Percentiles rank a stretch among this genome's conserved stretches.
Conservation (phyloP, 2,329 filamentous ascomycete genomes). For the Hymenoscyphus repandus region DNA sequence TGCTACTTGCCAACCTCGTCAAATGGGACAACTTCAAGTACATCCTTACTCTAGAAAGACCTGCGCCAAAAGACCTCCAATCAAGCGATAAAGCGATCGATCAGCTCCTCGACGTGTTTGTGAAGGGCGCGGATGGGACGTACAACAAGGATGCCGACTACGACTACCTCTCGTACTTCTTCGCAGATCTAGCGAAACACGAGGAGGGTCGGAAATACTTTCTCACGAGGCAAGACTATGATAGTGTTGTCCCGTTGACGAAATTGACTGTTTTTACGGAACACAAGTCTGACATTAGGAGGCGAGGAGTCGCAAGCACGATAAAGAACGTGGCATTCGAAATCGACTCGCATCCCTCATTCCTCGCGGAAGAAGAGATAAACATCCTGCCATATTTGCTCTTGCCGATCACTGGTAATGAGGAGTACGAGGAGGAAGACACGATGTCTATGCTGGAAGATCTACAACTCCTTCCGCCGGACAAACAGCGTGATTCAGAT, state of each 20-base stretch:
- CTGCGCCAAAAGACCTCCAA: conserved; percentile 62
- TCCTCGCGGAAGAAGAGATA: conserved; percentile 67
- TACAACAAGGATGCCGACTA: conserved; percentile 84
- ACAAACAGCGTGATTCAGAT: conserved; percentile 81
- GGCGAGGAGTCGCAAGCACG: conserved; percentile 91
- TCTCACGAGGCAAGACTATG: conserved; percentile 67
- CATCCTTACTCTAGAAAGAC: conserved; percentile 63
- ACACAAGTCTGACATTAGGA: conserved; percentile 73
- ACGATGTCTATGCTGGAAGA: conserved; percentile 82
- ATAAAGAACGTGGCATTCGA: conserved; percentile 95
- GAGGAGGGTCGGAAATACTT: conserved; percentile 71
- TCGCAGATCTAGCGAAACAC: conserved; percentile 87
- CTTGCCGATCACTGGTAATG: conserved; percentile 79
- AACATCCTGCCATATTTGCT: conserved; percentile 85
- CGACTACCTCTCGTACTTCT: conserved; percentile 90
- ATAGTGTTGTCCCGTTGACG: conserved; percentile 78
- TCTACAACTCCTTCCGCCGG: conserved; percentile 79
- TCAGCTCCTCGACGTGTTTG: conserved; percentile 92
- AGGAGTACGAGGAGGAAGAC: conserved; percentile 86
- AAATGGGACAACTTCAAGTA: conserved; percentile 72
- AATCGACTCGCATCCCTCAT: conserved; percentile 61
- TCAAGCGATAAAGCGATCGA: conserved; percentile 73
- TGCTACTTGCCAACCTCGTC: conserved; percentile 87
- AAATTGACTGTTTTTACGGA: conserved; percentile 95
- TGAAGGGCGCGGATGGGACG: conserved; percentile 76